Evolutionary conservation across 495 filamentous ascomycete genomes (phyloP), one percentile per base, ranked within the genome.

Genomic region (Antarctomyces pellizariae): DNA sequence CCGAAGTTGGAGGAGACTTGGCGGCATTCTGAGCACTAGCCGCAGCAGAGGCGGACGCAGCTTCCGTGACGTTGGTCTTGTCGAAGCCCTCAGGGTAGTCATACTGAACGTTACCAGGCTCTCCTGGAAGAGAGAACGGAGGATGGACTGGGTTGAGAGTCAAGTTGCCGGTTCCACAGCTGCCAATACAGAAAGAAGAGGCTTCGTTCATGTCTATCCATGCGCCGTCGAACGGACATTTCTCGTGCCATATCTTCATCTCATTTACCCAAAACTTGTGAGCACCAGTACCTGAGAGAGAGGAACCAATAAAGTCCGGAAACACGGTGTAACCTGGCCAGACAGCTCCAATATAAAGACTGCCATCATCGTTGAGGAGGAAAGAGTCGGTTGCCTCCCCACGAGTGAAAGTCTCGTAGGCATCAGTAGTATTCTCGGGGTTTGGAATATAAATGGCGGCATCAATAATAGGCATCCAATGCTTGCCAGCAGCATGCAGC

Each of bases 181-280:
- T 72, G 4, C 78, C 78, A 7, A 75, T 62, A 34, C 78, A 86
- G 59, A 84, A 84, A 0, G 73, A 80, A 10, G 74, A 67, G 2
- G 68, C 67, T 41, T 83, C 76, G 22, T 70, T 77, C 75, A 82
- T 80, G 35, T 83, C 76, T 25, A 86, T 86, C 80, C 79, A 91
- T 20, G 86, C 62, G 4, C 72, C 82, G 43, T 90, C 80, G 33
- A 83, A 80, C 56, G 43, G 37, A 6, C 79, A 35, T 20, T 75
- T 65, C 17, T 59, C 43, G 26, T 60, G 56, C 53, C 62, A 77
- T 1, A 38, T 49, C 2, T 52, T 43, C 31, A 84, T 50, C 47
- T 78, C 71, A 19, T 73, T 54, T 8, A 57, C 50, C 78, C 79
- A 86, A 65, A 71, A 90, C 23, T 58, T 44, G 11, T 54, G 51